Evolutionary conservation across 2,329 filamentous ascomycete genomes (phyloP), one percentile per base, ranked within the genome.

Genomic region (Ceratocystis colombiana): DNA sequence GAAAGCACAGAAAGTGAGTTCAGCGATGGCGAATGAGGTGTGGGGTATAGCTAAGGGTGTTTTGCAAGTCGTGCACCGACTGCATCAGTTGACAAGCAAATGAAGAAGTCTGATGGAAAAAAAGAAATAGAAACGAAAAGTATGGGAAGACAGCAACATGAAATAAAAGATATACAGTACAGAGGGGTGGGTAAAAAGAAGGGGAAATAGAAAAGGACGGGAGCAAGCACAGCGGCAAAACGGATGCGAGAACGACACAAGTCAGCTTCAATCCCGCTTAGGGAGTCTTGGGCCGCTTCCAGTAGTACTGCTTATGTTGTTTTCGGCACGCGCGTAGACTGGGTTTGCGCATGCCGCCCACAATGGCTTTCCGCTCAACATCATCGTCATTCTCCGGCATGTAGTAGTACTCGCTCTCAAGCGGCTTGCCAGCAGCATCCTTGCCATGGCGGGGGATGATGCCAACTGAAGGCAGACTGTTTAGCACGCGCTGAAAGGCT

Each of bases 321-420:
- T 96, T 97, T 72, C 94, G 84, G 73, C 94, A 96, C 73, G 87
- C 88, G 70, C 94, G 83, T 72, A 99, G 78, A 71, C 90, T 94
- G 55, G 92, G 93, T 77, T 96, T 96, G 66, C 90, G 83, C 74
- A 96, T 79, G 64, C 90, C 89, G 70, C 92, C 87, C 1, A 92
- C 90, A 15, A 96, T 90, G 65, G 90, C 83, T 64, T 89, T 84
- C 68, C 93, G 84, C 73, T 88, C 84, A 69, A 86, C 82, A 73
- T 97, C 91, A 1, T 82, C 79, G 73, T 99, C 94, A 72, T 85
- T 82, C 75, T 97, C 93, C 0, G 92, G 89, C 6, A 96, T 81
- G 73, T 99, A 99, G 77, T 97, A 97, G 75, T 95, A 97, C 75
- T 99, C 92, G 79, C 89, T 95, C 79, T 99, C 93, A 0, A 99